Evolutionary conservation across 768 basidiomycete genomes (phyloP), one percentile per base, ranked within the genome.

Genomic region (Trametes gibbosa): DNA sequence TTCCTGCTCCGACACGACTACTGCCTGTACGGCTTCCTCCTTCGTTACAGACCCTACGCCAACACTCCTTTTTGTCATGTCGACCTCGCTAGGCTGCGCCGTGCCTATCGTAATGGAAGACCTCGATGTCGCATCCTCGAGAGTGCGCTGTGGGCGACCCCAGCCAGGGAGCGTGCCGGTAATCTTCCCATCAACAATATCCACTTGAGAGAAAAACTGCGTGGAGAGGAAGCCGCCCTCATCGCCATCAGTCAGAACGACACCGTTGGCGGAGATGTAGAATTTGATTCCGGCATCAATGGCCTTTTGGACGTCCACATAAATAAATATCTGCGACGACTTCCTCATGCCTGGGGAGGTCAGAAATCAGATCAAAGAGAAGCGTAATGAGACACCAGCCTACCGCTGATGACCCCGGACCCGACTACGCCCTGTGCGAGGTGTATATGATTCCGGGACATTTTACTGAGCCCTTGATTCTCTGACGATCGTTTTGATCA

Each of bases 361-460:
- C 9, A 48, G 21, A 27, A 32, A 43, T 21, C 50, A 19, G 34
- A 8, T 19, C 25, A 25, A 41, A 34, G n/a, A n/a, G n/a, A n/a
- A n/a, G n/a, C n/a, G n/a, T 34, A 16, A 32, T 48, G 16, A 23
- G 10, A 49, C 13, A 41, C 9, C 6, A 51, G 50, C 84, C 24
- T 56, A 92, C 94, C 92, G 63, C 91, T 94, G 52, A 88, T 81
- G 48, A 91, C 85, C 5, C 81, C 80, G 2, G 84, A 74, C 1
- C 84, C 84, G 2, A 79, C 75, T 3, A 90, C 74, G 35, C 89
- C 87, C 69, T 94, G 89, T 0, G 95, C 95, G 14, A 97, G 78
- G 72, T 99, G 96, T 39, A 98, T 89, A 67, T 98, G 95, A 67
- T 95, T 96, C 24, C 96, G 79, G 13, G 74, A 79, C 94, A 95